A percentile compares a stretch with the other conserved stretches of the same genome.
Conservation (phyloP, 2,329 filamentous ascomycete species). For the Madurella mycetomatis region DNA sequence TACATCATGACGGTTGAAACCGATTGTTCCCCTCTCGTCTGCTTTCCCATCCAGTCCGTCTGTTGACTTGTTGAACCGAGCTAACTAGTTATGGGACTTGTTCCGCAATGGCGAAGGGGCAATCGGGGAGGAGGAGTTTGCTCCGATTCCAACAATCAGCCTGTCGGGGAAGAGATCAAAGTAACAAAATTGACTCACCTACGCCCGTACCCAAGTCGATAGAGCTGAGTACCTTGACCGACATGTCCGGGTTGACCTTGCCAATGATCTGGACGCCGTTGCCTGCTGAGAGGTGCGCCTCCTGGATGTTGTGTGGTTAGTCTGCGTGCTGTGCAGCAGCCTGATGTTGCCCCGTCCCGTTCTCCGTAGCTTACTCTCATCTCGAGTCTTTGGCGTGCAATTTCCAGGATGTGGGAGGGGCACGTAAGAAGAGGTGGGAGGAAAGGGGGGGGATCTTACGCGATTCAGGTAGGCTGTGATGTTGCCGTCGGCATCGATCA, state of each 20-base stretch:
- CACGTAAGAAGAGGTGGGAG: too few relatives aligned
- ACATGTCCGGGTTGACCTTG: constrained; percentile 70
- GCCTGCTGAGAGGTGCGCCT: constrained; percentile 63
- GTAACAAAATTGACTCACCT: constrained; percentile 49
- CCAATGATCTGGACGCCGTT: constrained; percentile 74
- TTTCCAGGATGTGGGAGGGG: neutral
- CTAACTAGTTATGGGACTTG: neutral
- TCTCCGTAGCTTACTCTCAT: neutral
- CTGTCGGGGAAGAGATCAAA: neutral
- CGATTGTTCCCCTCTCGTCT: neutral
- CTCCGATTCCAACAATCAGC: neutral
- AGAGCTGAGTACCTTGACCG: constrained; percentile 64
- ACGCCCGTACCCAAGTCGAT: constrained; percentile 65
- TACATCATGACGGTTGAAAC: neutral
- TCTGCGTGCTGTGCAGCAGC: neutral
- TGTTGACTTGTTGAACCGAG: neutral
- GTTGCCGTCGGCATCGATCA: constrained; percentile 73
- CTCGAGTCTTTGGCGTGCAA: neutral
- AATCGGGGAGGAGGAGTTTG: neutral
- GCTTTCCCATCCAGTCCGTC: neutral
- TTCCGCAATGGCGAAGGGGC: neutral
- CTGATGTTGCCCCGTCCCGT: neutral
- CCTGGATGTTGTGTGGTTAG: constrained; percentile 41
- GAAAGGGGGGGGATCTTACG: constrained; percentile 41
- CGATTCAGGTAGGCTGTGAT: constrained; percentile 71